These are phyloP conservation scores for Fusarium fujikuroi DNA, from an alignment of 2,329 filamentous ascomycete genomes.

Conservation along the genomic window DNA sequence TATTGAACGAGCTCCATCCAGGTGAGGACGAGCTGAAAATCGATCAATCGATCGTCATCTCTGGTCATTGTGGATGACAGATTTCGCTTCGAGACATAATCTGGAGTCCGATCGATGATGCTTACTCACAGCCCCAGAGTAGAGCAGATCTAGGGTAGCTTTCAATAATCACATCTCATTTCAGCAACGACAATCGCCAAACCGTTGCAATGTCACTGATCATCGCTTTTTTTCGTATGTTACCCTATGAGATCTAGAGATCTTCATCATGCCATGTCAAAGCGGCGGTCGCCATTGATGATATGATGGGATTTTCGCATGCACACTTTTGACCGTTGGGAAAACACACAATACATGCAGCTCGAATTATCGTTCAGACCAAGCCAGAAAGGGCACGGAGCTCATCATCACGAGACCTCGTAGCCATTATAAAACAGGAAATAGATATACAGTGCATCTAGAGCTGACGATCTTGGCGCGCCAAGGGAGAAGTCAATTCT, in stretches of 20 bases:
- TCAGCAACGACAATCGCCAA: background rate
- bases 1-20: background rate
- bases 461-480: conserved; percentile 29
- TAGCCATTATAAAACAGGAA: background rate
- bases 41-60: background rate
- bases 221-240: background rate
- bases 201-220: background rate
- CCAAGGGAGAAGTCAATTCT: conserved; percentile 4
- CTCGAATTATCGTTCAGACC: background rate
- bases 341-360: background rate
- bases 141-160: conserved; percentile 14
- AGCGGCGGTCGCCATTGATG: background rate
- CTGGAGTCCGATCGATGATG: background rate
- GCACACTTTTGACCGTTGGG: background rate
- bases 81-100: background rate
- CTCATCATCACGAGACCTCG: background rate
- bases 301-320: background rate
- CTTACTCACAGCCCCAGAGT: background rate
- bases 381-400: conserved; percentile 5
- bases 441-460: conserved; percentile 11
- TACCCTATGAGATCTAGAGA: background rate
- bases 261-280: background rate
- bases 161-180: background rate
- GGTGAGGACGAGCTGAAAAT: background rate
- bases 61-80: background rate